These are phyloP conservation scores for Pneumocystis carinii DNA, from an alignment of 1,139 yeast genomes.

Conservation along the genomic window DNA sequence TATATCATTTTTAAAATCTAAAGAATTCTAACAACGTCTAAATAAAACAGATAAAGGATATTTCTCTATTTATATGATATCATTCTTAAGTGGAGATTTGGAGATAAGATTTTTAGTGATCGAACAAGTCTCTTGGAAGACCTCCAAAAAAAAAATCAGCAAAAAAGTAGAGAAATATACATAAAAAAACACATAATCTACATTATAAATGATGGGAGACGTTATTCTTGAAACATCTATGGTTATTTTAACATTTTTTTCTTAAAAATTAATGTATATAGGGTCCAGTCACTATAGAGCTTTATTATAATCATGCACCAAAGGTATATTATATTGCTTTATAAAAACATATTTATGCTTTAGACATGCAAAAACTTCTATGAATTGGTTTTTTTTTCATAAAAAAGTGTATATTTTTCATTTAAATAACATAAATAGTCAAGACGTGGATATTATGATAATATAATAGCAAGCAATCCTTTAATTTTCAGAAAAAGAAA, in stretches of 20 bases:
- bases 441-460: conserved; percentile 21
- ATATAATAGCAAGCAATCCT: conserved; percentile 14
- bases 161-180: neutral
- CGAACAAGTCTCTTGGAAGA: neutral
- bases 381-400: conserved; percentile 13
- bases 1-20: neutral
- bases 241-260: neutral
- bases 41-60: neutral
- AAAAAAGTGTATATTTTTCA: neutral
- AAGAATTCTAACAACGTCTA: neutral
- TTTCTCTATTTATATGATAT: neutral
- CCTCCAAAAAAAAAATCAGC: neutral
- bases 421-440: conserved; percentile 3
- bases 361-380: conserved; percentile 21
- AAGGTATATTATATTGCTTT: conserved; percentile 6
- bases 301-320: conserved; percentile 23
- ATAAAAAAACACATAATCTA: neutral
- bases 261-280: conserved; percentile 7
- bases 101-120: too few species aligned
- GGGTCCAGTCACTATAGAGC: conserved; percentile 21
- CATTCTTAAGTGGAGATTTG: neutral
- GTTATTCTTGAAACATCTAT: neutral
- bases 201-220: neutral
- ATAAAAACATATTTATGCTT: neutral
- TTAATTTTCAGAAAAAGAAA: neutral